Evolutionary conservation across 2,329 filamentous ascomycete genomes (phyloP).

Genomic region (Pyricularia pennisetigena): DNA sequence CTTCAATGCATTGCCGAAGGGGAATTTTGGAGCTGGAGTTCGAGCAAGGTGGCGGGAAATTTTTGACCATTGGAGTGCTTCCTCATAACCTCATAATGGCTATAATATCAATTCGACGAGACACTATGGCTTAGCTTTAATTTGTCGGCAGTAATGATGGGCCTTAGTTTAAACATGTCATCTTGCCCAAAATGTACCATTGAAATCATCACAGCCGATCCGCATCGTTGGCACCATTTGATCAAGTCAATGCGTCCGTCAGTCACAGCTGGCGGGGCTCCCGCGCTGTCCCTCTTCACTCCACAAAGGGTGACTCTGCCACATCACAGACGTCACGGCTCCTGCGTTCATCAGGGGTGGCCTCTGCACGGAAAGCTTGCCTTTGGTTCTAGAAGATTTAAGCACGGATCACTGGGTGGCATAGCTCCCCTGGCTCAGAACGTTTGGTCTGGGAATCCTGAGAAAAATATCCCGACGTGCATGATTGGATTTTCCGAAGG

Average conservation of each 20-base stretch:
- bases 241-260: neutral
- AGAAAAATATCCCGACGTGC: neutral
- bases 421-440: neutral
- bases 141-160: neutral
- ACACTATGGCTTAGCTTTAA: neutral
- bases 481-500: neutral
- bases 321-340: neutral
- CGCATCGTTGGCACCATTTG: neutral
- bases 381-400: neutral
- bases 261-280: neutral
- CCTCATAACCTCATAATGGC: neutral
- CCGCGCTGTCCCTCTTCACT: neutral
- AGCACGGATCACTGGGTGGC: neutral
- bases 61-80: neutral
- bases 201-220: neutral
- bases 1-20: neutral
- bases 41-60: neutral
- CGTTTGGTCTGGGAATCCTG: neutral
- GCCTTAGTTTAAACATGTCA: neutral
- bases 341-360: neutral
- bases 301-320: neutral
- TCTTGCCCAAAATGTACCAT: neutral
- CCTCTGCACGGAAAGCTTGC: neutral
- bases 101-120: neutral
- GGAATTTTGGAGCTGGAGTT: neutral